A percentile compares a stretch with the other conserved stretches of the same genome.
Conservation (phyloP, 352 stramenopile species). For the Pilasporangium apinafurcum region DNA sequence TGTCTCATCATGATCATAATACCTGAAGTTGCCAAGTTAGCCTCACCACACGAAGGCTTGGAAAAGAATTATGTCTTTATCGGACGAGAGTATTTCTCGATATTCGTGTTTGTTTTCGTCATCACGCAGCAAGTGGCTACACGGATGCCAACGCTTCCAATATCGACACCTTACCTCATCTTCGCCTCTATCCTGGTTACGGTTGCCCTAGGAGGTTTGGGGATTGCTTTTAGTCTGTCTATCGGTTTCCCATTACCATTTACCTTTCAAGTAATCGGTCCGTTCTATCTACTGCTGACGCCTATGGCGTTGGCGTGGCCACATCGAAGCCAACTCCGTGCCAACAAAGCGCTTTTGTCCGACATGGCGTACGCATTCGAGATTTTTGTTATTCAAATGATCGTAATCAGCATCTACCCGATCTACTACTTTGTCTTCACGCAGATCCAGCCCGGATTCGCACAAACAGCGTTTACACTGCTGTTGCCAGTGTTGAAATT, state of each 20-base stretch:
- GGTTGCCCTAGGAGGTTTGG: no score
- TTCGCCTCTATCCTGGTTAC: conserved; percentile 8
- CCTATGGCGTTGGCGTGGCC: neutral
- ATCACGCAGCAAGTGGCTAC: conserved; percentile 21
- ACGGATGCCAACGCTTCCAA: conserved; percentile 1
- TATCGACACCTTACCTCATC: conserved; percentile 5
- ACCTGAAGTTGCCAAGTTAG: conserved; percentile 17
- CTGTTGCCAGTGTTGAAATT: conserved; percentile 34
- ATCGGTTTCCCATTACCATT: conserved; percentile 36
- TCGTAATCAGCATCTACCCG: conserved; percentile 7
- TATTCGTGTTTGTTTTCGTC: conserved; percentile 19
- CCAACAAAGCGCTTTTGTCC: neutral
- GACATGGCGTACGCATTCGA: neutral
- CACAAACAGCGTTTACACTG: conserved; percentile 8
- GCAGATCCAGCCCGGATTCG: neutral
- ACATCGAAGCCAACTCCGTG: neutral
- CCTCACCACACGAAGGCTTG: conserved; percentile 9
- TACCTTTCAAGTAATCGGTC: conserved; percentile 22
- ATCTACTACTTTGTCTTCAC: conserved; percentile 9
- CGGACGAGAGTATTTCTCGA: conserved; percentile 15
- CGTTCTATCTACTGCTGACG: no score
- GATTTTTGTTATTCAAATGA: neutral
- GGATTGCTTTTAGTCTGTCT: neutral
- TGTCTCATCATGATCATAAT: conserved; percentile 19
- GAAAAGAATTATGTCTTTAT: conserved; percentile 29